Evolutionary conservation across 2,329 filamentous ascomycete genomes (phyloP), one percentile per base, ranked within the genome.

Genomic region (Aureobasidium zeae): DNA sequence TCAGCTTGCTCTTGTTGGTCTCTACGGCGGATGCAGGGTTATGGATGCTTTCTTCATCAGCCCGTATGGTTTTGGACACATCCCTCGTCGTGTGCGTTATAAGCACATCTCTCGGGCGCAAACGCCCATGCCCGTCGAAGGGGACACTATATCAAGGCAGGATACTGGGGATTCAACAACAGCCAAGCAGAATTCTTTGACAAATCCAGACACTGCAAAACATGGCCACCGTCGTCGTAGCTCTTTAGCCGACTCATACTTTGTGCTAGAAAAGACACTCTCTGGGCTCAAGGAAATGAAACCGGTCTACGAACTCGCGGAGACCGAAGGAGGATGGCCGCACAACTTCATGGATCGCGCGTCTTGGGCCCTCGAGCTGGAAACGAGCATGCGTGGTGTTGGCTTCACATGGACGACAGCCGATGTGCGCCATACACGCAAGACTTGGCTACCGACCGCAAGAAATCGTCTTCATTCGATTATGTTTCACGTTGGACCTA

Each of bases 321-420:
- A 49, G 3, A 63, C 62, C 1, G 64, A 67, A 49, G 55, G 57
- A 38, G 62, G 60, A 20, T 65, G 59, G 57, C 65, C 65, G 9
- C 57, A 57, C 26, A 55, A 58, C 7, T 60, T 65, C 44, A 33
- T 53, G 5, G 63, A 64, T 50, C 61, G 64, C 19, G 62, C 62
- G n/a, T 60, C 62, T 5, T 68, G 64, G 65, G 65, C 65, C 4
- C 53, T 68, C 6, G 65, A 68, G 49, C 56, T 68, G 17, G 64
- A 67, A 49, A 53, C 67, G 3, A 60, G 56, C 26, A 68, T 68
- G 65, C 58, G 65, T 11, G 65, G 65, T 13, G 61, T 64, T 5
- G 65, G 65, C 29, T 68, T 68, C 51, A 66, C 64, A 0, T 67
- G 64, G 65, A 65, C 62, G 15, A 67, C 63, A 2, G 65, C 65